Percentiles rank a stretch among this genome's conserved stretches.
These are phyloP conservation scores for Claviceps pazoutovae DNA, from an alignment of 2,329 filamentous ascomycete genomes.

Conservation along the genomic window DNA sequence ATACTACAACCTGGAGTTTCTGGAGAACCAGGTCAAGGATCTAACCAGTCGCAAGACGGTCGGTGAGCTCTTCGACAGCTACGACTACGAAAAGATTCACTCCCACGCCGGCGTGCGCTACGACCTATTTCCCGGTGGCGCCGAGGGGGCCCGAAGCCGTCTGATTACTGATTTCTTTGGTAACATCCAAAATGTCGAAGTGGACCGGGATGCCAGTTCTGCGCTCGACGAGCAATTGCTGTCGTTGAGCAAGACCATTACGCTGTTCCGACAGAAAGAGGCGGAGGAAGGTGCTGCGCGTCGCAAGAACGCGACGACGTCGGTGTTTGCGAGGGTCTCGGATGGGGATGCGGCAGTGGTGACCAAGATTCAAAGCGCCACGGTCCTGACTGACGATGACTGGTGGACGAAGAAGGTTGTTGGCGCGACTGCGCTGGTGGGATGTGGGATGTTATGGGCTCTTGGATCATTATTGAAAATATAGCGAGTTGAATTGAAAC, in stretches of 20 bases:
- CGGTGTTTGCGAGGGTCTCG: slow-evolving; percentile 15
- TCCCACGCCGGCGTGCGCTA: slow-evolving; percentile 83
- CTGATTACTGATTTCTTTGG: slow-evolving; percentile 95
- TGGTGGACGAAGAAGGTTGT: slow-evolving; percentile 54
- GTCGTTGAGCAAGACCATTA: slow-evolving; percentile 56
- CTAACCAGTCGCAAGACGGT: slow-evolving; percentile 78
- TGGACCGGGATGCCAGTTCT: slow-evolving; percentile 49
- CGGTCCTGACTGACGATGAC: slow-evolving; percentile 44
- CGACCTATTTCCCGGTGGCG: slow-evolving; percentile 84
- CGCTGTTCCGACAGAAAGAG: slow-evolving; percentile 34
- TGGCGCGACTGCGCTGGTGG: slow-evolving; percentile 47
- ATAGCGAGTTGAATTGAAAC: not conserved
- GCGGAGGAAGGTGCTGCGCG: slow-evolving; percentile 27
- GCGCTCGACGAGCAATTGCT: slow-evolving; percentile 60
- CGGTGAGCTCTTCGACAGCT: slow-evolving; percentile 90
- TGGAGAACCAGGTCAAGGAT: slow-evolving; percentile 79
- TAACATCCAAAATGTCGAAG: slow-evolving; percentile 92
- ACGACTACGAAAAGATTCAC: slow-evolving; percentile 89
- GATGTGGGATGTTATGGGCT: slow-evolving; percentile 46
- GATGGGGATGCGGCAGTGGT: slow-evolving; percentile 29
- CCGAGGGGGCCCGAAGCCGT: slow-evolving; percentile 60
- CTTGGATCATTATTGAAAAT: slow-evolving; percentile 38
- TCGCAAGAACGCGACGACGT: slow-evolving; percentile 12
- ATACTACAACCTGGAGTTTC: slow-evolving; percentile 95
- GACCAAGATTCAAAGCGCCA: no score